Conservation (phyloP, 192 early-diverging fungal species). For the Coemansia sp. region DNA sequence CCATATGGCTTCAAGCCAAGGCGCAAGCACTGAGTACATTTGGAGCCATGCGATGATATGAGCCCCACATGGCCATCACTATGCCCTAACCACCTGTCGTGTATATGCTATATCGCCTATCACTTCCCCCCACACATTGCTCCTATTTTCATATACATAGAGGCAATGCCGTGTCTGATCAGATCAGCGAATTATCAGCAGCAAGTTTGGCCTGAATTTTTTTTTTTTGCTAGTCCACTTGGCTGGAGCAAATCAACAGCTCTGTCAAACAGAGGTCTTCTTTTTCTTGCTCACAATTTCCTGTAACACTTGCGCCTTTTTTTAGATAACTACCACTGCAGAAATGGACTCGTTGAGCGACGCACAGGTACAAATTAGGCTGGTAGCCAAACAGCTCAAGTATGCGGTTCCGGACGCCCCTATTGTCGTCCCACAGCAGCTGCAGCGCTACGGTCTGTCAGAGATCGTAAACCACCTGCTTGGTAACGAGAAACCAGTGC, state of each 20-base stretch:
- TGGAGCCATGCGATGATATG: background rate
- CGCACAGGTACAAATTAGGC: conserved; percentile 83
- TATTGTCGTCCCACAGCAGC: conserved; percentile 83
- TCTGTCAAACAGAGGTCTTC: background rate
- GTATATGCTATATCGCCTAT: background rate
- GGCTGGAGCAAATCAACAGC: background rate
- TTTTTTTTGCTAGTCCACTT: conserved; percentile 1
- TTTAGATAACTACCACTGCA: background rate
- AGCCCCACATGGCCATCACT: background rate
- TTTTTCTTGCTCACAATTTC: background rate
- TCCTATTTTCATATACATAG: background rate
- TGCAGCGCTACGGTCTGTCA: conserved; percentile 88
- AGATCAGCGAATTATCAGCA: background rate
- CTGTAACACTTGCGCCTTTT: background rate
- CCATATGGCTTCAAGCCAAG: background rate
- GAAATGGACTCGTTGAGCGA: conserved; percentile 44
- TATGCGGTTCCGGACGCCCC: conserved; percentile 82
- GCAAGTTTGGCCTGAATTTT: conserved; percentile 1
- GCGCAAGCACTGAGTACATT: background rate
- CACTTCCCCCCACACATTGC: background rate
- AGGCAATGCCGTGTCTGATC: background rate
- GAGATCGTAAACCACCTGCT: conserved; percentile 96
- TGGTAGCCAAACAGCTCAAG: conserved; percentile 73
- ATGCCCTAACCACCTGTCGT: background rate
- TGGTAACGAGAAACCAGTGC: conserved; percentile 62